A percentile compares a stretch with the other conserved stretches of the same genome.
These are phyloP conservation scores for Chlamydomonas reinhardtii DNA, from an alignment of 163 green algal genomes.

Conservation along the genomic window DNA sequence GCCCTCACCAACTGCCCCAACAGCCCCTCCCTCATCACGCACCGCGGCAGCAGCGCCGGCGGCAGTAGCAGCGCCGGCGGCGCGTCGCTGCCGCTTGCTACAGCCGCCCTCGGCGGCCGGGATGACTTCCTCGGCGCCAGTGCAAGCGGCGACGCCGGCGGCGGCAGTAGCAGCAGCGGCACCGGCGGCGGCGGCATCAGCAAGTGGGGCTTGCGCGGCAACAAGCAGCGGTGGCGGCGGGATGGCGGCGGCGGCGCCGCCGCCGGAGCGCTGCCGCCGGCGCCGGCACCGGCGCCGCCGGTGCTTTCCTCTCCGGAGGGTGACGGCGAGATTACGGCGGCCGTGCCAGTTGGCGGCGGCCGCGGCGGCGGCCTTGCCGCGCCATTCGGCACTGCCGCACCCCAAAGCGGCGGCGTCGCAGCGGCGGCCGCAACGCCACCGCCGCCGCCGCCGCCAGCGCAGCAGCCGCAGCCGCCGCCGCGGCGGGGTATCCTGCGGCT, in stretches of 20 bases:
- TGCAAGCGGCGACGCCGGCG: too few relatives aligned
- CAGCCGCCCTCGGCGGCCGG: too few relatives aligned
- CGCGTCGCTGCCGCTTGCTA: too few relatives aligned
- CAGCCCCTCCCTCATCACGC: background rate
- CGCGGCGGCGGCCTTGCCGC: background rate
- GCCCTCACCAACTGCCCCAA: too few relatives aligned
- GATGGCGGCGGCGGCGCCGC: too few relatives aligned
- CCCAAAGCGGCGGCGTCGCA: background rate
- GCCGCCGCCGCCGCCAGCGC: background rate
- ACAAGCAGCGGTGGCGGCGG: background rate
- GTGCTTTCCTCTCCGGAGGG: background rate
- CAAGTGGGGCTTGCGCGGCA: too few relatives aligned
- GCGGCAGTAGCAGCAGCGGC: too few relatives aligned
- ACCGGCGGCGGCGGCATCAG: too few relatives aligned
- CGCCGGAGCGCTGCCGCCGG: too few relatives aligned
- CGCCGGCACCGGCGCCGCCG: too few relatives aligned
- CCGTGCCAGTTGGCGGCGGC: background rate
- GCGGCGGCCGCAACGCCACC: background rate
- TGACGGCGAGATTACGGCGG: background rate
- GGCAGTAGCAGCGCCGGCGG: too few relatives aligned
- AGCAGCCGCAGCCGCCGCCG: background rate
- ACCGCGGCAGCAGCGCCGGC: background rate
- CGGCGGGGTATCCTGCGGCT: background rate
- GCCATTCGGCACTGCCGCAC: background rate
- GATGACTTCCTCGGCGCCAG: too few relatives aligned